Base-by-base conservation (phyloP, 257 asterid genomes). In the Solanum sitiens region DNA sequence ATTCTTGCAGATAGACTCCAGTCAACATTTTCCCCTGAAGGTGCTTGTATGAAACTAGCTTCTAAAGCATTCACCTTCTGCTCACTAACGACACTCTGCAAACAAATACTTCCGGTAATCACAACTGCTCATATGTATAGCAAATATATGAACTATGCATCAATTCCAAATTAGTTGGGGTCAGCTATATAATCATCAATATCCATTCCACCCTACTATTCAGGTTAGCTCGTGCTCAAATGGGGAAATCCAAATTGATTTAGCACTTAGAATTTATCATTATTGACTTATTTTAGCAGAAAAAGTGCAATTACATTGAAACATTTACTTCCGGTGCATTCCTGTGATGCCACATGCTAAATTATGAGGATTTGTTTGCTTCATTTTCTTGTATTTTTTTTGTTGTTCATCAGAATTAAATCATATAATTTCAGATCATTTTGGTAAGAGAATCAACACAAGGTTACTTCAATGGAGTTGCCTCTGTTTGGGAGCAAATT, bases 1-100 rank as follows among this genome's bases (percentile, higher is more conserved):
- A 95, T 97, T 89, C 94, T 96, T 73, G 99, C 99, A 84, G 98
- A 92, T 86, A 97, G 99, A 93, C 93, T 93, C 99, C 99, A 97
- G 92, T 97, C 99, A 83, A 97, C 94, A 92, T 91, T 94, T 90
- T 95, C 99, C 89, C 98, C 98, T n/a, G 93, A 93, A 88, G 99
- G 99, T 84, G 94, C 87, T 90, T 93, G 95, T 91, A 93, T 94
- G 90, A 97, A 97, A 90, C 98, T 93, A 88, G 99, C 99, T 89
- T 94, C 95, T 92, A 97, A 90, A 86, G 99, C 99, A 93, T 97
- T 95, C 90, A 94, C 94, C 92, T 97, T 97, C 92, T 89, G 94
- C 95, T 96, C 96, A 87, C 95, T 97, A 87, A 94, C 92, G 88
- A 96, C 98, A 90, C 99, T 97, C 99, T 97, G 96, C 88, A 93